Evolutionary conservation across 805 yeast genomes (phyloP).

Genomic region (Suhomyces canberraensis): DNA sequence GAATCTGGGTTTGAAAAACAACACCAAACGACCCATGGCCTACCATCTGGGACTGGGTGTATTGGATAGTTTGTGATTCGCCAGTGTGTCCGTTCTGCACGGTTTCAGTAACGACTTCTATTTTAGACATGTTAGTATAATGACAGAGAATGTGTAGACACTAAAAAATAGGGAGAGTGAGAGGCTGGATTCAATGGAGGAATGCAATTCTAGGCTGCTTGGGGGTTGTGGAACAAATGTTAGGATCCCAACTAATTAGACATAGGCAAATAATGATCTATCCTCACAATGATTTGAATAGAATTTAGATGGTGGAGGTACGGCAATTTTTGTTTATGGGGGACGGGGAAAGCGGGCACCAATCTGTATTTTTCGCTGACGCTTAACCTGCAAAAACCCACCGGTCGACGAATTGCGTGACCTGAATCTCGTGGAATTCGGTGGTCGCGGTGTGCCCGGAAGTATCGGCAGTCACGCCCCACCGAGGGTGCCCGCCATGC

Average conservation of each 20-base stretch:
- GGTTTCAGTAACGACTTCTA: constrained; percentile 54
- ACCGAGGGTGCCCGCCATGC: neutral
- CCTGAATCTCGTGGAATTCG: neutral
- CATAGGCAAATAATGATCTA: constrained; percentile 1
- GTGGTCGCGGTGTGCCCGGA: neutral
- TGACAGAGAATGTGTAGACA: neutral
- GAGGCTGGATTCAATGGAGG: too few relatives aligned
- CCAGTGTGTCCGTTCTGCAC: constrained; percentile 74
- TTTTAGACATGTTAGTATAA: constrained; percentile 42
- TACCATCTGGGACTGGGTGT: constrained; percentile 82
- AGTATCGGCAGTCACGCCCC: neutral
- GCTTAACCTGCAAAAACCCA: constrained; percentile 2
- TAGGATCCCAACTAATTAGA: neutral
- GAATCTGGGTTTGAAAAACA: constrained; percentile 82
- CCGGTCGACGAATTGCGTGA: constrained; percentile 5
- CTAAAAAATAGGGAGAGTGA: too few relatives aligned
- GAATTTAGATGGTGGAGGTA: neutral
- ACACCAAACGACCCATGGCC: constrained; percentile 99
- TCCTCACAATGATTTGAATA: neutral
- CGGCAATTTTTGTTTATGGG: constrained; percentile 6
- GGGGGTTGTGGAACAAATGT: neutral
- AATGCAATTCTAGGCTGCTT: neutral
- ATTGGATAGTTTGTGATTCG: constrained; percentile 57
- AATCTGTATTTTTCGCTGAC: constrained; percentile 3
- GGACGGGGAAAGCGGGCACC: constrained; percentile 7